phyloP scores from a whole-genome alignment of 2,329 filamentous ascomycete species.

The Trichoderma afroharzianum region DNA sequence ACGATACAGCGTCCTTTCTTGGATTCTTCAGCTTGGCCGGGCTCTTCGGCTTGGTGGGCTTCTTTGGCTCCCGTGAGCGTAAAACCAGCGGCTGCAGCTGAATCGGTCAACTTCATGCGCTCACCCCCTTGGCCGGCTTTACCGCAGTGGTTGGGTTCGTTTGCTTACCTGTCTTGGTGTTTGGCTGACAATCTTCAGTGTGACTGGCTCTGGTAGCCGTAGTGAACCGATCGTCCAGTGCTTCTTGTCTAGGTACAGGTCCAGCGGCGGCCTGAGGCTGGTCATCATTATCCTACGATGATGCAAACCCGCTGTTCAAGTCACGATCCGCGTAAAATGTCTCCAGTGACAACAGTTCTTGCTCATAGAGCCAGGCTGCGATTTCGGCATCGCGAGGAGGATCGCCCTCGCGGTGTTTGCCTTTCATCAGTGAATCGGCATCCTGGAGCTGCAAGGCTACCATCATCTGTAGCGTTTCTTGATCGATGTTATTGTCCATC shows the following conservation, averaged over 20 bases:
- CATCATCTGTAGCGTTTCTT: neutral
- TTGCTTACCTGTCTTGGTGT: neutral
- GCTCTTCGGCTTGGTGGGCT: neutral
- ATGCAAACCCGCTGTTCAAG: neutral
- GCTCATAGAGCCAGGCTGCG: neutral
- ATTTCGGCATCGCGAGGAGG: neutral
- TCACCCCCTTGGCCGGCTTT: no score
- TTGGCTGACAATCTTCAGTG: neutral
- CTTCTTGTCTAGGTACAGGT: neutral
- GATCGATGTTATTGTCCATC: neutral
- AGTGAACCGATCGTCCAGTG: neutral
- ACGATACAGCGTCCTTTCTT: neutral
- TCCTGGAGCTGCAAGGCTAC: neutral
- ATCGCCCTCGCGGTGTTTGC: neutral
- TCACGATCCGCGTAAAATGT: neutral
- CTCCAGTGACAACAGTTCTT: neutral
- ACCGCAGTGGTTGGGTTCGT: neutral
- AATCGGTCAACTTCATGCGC: no score
- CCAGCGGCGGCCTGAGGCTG: neutral
- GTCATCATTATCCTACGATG: neutral
- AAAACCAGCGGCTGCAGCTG: no score
- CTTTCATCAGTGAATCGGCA: neutral
- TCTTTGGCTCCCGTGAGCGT: neutral
- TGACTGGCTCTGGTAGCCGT: neutral
- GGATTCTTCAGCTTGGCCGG: no score